A percentile compares a stretch with the other conserved stretches of the same genome.
Evolutionary conservation across 129 eudicot species (phyloP).

Genomic region (Helichrysum umbraculigerum): DNA sequence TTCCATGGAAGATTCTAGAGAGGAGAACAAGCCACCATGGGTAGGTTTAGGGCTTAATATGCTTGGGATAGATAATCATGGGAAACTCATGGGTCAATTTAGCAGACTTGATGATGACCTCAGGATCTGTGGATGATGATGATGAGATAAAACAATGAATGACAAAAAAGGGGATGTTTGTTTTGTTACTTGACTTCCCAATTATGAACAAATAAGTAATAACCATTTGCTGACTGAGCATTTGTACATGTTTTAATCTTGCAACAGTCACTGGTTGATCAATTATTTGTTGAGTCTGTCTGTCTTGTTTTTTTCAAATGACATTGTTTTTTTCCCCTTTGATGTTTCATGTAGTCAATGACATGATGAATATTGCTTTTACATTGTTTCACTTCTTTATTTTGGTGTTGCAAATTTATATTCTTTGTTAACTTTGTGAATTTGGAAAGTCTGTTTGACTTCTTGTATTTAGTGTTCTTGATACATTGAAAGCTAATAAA

Average conservation of each 20-base stretch:
- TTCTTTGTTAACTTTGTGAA: constrained; percentile 32
- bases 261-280: constrained; percentile 33
- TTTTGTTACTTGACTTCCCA: constrained; percentile 12
- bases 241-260: constrained; percentile 41
- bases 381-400: constrained; percentile 10
- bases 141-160: neutral
- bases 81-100: constrained; percentile 38
- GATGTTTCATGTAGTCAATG: constrained; percentile 22
- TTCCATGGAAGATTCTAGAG: constrained; percentile 30
- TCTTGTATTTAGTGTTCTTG: constrained; percentile 18
- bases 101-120: constrained; percentile 44
- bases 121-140: constrained; percentile 26
- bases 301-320: constrained; percentile 21
- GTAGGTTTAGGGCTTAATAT: constrained; percentile 28
- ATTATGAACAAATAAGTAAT: constrained; percentile 20
- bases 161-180: constrained; percentile 1
- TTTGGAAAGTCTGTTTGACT: constrained; percentile 17
- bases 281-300: constrained; percentile 25
- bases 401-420: constrained; percentile 20
- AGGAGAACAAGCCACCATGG: constrained; percentile 37
- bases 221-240: constrained; percentile 36
- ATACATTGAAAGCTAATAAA: constrained; percentile 27
- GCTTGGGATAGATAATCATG: constrained; percentile 40
- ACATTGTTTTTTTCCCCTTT: constrained; percentile 14
- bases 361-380: constrained; percentile 26